Percentiles rank a stretch among this genome's conserved stretches.
Conservation (phyloP, 1,139 yeast genomes). For the Debaryomyces sp. region DNA sequence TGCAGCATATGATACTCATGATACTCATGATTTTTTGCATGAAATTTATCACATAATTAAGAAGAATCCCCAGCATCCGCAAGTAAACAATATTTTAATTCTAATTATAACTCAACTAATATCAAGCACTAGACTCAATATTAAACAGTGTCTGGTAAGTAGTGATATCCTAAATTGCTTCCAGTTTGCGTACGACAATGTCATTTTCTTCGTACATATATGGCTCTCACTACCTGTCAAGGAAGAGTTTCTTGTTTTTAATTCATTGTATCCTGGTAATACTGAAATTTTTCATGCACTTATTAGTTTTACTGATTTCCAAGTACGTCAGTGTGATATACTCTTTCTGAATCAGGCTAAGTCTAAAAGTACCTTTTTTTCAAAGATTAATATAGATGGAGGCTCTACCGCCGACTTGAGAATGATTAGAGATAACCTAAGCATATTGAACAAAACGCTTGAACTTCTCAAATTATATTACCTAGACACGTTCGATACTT, state of each 20-base stretch:
- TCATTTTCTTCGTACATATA: conserved; percentile 16
- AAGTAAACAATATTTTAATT: conserved; percentile 28
- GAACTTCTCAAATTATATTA: conserved; percentile 11
- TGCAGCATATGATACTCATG: too few species aligned
- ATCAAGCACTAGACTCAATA: conserved; percentile 7
- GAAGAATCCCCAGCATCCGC: conserved; percentile 25
- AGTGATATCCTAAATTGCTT: conserved; percentile 15
- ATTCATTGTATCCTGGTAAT: conserved; percentile 35
- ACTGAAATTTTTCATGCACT: conserved; percentile 29
- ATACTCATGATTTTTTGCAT: background rate
- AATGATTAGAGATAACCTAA: background rate
- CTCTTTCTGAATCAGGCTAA: background rate
- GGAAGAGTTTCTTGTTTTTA: conserved; percentile 24
- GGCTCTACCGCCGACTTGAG: background rate
- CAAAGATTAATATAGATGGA: background rate
- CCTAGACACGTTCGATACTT: conserved; percentile 4
- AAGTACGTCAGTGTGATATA: background rate
- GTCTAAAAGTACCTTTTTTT: too few species aligned
- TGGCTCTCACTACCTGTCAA: conserved; percentile 33
- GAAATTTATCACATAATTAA: conserved; percentile 18
- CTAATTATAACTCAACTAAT: conserved; percentile 18
- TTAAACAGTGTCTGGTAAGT: background rate
- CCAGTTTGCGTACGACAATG: conserved; percentile 12
- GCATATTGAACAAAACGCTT: conserved; percentile 7
- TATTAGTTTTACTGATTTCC: background rate